Conservation (phyloP, 225 moss, liverwort and hornwort genomes). For the Pseudoscleropodium purum region DNA sequence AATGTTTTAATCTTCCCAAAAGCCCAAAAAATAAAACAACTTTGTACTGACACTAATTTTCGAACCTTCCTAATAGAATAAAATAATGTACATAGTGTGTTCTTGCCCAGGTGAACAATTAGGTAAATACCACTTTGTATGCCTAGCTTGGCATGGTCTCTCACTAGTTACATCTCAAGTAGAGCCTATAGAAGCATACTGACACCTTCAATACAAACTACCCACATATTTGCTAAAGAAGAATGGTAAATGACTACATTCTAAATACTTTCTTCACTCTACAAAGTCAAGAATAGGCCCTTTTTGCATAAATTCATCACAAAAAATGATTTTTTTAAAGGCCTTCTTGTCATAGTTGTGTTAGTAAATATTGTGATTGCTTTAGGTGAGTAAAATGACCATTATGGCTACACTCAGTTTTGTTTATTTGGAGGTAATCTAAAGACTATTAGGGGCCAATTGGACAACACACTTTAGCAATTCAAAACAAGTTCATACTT, state of each 20-base stretch:
- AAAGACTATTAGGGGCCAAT: background rate
- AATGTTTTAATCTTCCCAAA: background rate
- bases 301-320: background rate
- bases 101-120: fast-evolving
- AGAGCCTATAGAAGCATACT: background rate
- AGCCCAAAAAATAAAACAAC: background rate
- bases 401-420: no score
- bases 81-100: no score
- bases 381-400: background rate
- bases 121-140: fast-evolving
- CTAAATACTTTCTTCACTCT: fast-evolving
- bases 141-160: background rate
- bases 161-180: background rate
- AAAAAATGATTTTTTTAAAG: background rate
- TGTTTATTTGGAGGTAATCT: background rate
- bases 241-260: background rate
- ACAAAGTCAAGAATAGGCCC: fast-evolving
- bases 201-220: background rate
- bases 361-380: background rate
- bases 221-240: fast-evolving
- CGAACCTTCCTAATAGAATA: fast-evolving
- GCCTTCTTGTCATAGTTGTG: fast-evolving
- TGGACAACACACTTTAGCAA: no score
- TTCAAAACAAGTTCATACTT: no score
- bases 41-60: background rate